A percentile compares a stretch with the other conserved stretches of the same genome.
Conservation (phyloP, 176 grass and related monocot genomes). For the Oryza nivara region DNA sequence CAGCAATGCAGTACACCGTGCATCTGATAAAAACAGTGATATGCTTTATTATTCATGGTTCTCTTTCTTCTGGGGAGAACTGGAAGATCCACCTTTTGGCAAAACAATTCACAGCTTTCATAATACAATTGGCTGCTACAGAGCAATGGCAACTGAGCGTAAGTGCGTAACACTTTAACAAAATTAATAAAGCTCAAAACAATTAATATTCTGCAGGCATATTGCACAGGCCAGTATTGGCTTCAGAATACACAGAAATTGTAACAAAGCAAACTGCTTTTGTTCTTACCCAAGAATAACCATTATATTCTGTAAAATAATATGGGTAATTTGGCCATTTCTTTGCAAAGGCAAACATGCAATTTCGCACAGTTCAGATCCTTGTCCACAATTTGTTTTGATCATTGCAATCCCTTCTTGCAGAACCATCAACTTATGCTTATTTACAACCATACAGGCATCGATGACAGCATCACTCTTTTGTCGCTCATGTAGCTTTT, state of each 20-base stretch:
- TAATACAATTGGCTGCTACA: background rate
- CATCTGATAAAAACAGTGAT: background rate
- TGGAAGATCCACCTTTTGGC: background rate
- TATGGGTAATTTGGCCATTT: conserved; percentile 21
- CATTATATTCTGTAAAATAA: background rate
- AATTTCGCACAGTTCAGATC: conserved; percentile 13
- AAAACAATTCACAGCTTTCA: background rate
- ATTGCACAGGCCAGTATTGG: background rate
- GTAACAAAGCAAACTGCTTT: background rate
- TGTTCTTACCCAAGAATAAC: background rate
- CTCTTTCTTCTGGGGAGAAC: background rate
- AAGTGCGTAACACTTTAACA: background rate
- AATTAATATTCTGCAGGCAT: conserved; percentile 14
- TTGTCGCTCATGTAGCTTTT: conserved; percentile 15
- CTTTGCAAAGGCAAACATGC: conserved; percentile 2
- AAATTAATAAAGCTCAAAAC: background rate
- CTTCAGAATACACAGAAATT: background rate
- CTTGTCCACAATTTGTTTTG: background rate
- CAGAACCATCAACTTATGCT: conserved; percentile 38
- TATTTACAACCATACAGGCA: conserved; percentile 14
- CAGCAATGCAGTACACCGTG: background rate
- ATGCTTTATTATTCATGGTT: background rate
- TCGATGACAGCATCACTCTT: conserved; percentile 24
- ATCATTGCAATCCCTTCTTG: background rate
- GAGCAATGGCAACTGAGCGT: background rate